Conservation (phyloP, 2,329 filamentous ascomycete genomes). For the Akanthomyces lecanii region DNA sequence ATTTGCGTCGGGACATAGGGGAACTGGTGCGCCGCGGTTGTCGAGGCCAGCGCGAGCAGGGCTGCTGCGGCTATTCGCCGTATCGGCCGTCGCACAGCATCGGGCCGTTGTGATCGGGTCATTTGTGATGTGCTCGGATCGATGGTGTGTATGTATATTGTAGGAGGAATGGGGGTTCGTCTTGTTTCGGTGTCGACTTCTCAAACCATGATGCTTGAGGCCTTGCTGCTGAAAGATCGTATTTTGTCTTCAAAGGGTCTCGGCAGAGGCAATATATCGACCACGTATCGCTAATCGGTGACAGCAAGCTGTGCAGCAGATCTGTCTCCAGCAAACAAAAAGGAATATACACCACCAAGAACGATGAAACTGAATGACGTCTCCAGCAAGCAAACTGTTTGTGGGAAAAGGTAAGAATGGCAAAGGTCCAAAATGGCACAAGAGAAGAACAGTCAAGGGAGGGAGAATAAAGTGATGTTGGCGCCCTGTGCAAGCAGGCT, state of each 20-base stretch:
- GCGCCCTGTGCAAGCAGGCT: not conserved
- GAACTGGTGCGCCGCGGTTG: constrained; percentile 41
- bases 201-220: constrained; percentile 7
- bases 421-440: not conserved
- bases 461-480: not conserved
- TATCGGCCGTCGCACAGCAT: constrained; percentile 7
- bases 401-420: not conserved
- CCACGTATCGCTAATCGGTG: not conserved
- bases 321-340: not conserved
- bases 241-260: not conserved
- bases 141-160: not conserved
- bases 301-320: not conserved
- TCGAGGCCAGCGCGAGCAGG: not conserved
- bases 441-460: not conserved
- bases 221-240: not conserved
- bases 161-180: not conserved
- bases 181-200: not conserved
- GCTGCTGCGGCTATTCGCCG: not conserved
- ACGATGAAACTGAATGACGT: not conserved
- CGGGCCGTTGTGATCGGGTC: not conserved
- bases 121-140: not conserved
- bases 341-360: not conserved
- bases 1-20: constrained; percentile 78
- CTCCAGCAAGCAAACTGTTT: not conserved
- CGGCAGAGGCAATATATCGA: not conserved